Base-by-base conservation (phyloP, 345 rosid genomes). In the Syzygium grande region DNA sequence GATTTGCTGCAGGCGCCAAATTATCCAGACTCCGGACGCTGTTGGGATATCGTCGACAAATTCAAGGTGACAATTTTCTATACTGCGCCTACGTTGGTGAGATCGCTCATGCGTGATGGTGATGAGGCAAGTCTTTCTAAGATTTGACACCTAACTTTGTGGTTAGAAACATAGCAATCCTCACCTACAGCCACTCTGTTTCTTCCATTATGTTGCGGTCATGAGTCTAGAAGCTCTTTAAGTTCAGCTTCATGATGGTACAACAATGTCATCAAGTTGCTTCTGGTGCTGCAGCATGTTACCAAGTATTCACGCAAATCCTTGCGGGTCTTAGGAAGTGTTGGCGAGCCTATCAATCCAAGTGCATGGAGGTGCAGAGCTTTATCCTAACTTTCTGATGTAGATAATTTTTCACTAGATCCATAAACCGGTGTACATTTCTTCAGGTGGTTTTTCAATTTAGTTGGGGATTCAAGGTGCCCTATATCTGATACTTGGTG, bases 401-500 rank as follows among this genome's bases (percentile, higher is more conserved):
- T 73, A 73, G 87, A 77, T 89, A 17, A 89, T 87, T 83, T 46
- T 53, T 77, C 61, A 21, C 25, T 58, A 30, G 49, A 19, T 73
- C 49, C 49, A 38, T 73, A 73, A 73, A 73, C 83, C 27, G 0
- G 14, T 21, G 83, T 19, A 38, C 27, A 73, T 73, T 38, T 73
- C 49, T 38, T 61, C 92, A 96, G 99, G 94, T 98, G 99, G 99
- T 95, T 94, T 91, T 98, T 88, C 92, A 98, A 98, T 93, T 91
- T 95, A 87, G 97, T 96, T 56, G 99, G 99, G 90, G 97, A 94
- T 85, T 93, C 98, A 27, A 95, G 93, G 88, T 96, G 99, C 88
- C 99, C 99, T 63, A 98, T 98, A 88, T 96, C 98, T 51, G 99
- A 98, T 89, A 98, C 99, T 38, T 98, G 99, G 99, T 98, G 99